These are phyloP conservation scores for Coemansia sp. DNA, from an alignment of 192 early-diverging fungal species.

Conservation along the genomic window DNA sequence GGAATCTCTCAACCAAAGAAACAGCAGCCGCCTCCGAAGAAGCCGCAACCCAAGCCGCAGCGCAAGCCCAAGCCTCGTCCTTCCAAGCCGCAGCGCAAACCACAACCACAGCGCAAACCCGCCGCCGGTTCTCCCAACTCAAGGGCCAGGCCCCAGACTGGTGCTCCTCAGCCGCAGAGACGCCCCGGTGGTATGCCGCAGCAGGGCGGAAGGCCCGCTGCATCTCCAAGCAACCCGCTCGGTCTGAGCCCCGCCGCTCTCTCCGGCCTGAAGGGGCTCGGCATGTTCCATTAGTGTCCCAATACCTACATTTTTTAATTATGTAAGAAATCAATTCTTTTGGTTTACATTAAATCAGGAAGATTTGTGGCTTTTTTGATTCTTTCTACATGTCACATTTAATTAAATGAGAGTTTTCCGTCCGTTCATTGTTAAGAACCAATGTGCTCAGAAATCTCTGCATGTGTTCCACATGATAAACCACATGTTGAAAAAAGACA, in stretches of 20 bases:
- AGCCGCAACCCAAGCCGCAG: constrained; percentile 25
- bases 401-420: no score
- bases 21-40: constrained; percentile 17
- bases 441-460: no score
- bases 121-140: constrained; percentile 8
- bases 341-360: neutral
- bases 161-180: constrained; percentile 14
- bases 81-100: constrained; percentile 5
- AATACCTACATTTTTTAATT: constrained; percentile 3
- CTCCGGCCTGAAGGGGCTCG: constrained; percentile 8
- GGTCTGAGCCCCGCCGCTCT: constrained; percentile 11
- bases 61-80: constrained; percentile 7
- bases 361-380: neutral
- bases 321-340: neutral
- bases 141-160: neutral
- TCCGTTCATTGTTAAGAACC: no score
- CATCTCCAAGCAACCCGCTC: constrained; percentile 5
- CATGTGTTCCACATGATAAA: neutral
- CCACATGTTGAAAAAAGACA: no score
- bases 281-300: constrained; percentile 9
- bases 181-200: constrained; percentile 11
- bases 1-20: constrained; percentile 28
- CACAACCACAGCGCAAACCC: constrained; percentile 14
- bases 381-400: neutral
- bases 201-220: constrained; percentile 10